Evolutionary conservation across 148 eudicot genomes (phyloP), one percentile per base, ranked within the genome.

Genomic region (Spergularia bocconei): DNA sequence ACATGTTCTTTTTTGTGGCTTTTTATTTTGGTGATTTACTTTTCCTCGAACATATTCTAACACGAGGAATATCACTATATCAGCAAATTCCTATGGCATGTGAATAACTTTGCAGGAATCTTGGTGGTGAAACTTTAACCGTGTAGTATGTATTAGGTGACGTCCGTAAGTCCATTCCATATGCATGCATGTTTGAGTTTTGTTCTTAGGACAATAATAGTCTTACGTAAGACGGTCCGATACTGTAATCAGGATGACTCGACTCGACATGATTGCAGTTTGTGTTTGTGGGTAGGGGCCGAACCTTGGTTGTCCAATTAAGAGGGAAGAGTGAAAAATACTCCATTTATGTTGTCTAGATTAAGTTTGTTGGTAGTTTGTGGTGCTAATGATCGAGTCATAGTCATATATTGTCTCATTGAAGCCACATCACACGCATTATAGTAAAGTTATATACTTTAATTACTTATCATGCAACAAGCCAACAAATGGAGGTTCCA

Each of bases 401-500:
- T 58, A 57, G n/a, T 76, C 48, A 29, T 29, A 29, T 29, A 29
- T 29, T 29, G 36, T 29, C 36, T 29, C 36, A 33, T 79, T 72
- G 50, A 73, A 44, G 8, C 65, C 73, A 71, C 78, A 48, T 50
- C 79, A 76, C 15, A 51, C 60, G 72, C 75, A 75, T 58, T 70
- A 64, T 13, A 75, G 17, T 63, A 56, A 78, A 71, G 57, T 64
- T 71, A 71, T 13, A 48, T 25, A 61, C 69, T 61, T 73, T 51
- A 61, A 47, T 48, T 62, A 44, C 1, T 55, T 63, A 60, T 64
- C 53, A 56, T 71, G 33, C 75, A 71, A 71, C 29, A 59, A 50
- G 20, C 44, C 13, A n/a, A n/a, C 36, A 73, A 59, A 44, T 20
- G 47, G 48, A 61, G 17, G 44, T 4, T 44, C 56, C 67, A 73